phyloP scores from a whole-genome alignment of 169 alveolate species.

The Theileria parva region DNA sequence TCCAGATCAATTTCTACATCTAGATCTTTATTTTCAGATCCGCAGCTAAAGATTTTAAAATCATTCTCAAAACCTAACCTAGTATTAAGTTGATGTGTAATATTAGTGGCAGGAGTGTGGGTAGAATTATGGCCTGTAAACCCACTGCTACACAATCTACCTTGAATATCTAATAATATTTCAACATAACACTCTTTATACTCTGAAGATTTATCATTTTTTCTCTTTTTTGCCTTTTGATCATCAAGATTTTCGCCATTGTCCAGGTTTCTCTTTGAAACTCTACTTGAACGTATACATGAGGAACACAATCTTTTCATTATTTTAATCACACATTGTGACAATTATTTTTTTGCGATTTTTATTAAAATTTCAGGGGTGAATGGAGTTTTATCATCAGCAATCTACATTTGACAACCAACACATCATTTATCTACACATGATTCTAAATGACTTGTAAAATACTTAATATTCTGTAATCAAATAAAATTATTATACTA shows the following conservation, averaged over 20 bases:
- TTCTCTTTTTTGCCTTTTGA: not conserved
- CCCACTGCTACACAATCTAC: constrained; percentile 4
- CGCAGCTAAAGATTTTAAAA: not conserved
- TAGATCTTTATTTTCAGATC: not conserved
- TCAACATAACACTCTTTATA: constrained; percentile 2
- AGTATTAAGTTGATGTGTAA: not conserved
- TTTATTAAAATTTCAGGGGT: not conserved
- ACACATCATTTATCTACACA: not conserved
- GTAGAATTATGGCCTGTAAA: not conserved
- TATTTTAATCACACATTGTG: not conserved
- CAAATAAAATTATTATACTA: no score
- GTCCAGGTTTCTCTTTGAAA: not conserved
- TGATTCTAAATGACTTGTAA: not conserved
- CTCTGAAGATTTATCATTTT: not conserved
- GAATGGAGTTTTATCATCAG: not conserved
- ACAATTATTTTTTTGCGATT: not conserved
- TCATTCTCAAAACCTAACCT: not conserved
- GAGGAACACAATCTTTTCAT: constrained; percentile 9
- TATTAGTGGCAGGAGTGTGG: not conserved
- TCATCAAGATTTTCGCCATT: not conserved
- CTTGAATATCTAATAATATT: not conserved
- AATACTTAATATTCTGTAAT: not conserved
- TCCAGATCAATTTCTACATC: not conserved
- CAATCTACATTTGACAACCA: not conserved
- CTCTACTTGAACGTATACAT: constrained; percentile 2